Evolutionary conservation across 495 filamentous ascomycete genomes (phyloP).

Genomic region (Poronia punctata): DNA sequence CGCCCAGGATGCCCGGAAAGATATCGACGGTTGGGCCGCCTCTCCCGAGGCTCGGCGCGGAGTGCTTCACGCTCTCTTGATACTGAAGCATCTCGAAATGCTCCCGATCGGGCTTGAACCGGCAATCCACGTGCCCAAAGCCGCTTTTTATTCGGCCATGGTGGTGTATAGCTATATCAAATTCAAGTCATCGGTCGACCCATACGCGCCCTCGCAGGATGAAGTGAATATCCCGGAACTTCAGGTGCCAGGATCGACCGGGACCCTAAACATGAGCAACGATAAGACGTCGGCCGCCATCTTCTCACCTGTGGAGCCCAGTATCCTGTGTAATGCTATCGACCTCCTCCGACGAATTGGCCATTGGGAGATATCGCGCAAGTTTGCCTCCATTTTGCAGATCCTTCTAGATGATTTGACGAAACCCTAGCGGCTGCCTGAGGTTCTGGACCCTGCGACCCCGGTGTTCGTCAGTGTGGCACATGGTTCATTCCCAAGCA

Average conservation of each 20-base stretch:
- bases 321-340: slow-evolving; percentile 14
- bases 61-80: slow-evolving; percentile 4
- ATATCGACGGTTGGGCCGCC: slow-evolving; percentile 1
- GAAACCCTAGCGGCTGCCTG: neutral
- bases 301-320: slow-evolving; percentile 9
- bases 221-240: slow-evolving; percentile 6
- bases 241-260: neutral
- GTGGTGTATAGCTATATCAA: slow-evolving; percentile 9
- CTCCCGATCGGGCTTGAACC: slow-evolving; percentile 8
- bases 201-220: slow-evolving; percentile 4
- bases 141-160: slow-evolving; percentile 6
- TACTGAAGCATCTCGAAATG: slow-evolving; percentile 8
- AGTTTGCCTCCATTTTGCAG: slow-evolving; percentile 21
- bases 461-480: no score
- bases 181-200: slow-evolving; percentile 2
- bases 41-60: slow-evolving; percentile 5
- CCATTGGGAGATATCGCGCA: slow-evolving; percentile 29
- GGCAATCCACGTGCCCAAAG: slow-evolving; percentile 8
- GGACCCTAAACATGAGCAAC: neutral
- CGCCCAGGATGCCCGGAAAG: slow-evolving; percentile 3
- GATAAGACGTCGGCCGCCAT: slow-evolving; percentile 3
- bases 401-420: slow-evolving; percentile 9
- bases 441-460: no score
- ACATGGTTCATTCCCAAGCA: no score
- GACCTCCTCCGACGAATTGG: slow-evolving; percentile 30